These are phyloP conservation scores for Cryphonectria japonica DNA, from an alignment of 2,329 filamentous ascomycete genomes.

Conservation along the genomic window DNA sequence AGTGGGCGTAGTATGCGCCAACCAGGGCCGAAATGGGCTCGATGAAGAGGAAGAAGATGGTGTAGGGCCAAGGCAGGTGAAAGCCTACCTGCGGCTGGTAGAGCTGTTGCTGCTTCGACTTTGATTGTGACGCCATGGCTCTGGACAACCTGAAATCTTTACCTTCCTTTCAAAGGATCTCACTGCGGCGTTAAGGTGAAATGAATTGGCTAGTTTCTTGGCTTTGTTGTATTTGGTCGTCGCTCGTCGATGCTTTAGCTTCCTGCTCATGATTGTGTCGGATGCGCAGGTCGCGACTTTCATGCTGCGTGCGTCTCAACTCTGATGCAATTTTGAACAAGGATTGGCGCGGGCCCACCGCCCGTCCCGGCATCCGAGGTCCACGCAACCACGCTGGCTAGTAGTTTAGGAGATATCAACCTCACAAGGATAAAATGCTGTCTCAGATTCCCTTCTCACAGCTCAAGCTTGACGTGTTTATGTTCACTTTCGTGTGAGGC, in stretches of 20 bases:
- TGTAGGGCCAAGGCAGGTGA: constrained; percentile 64
- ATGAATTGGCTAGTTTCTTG: not conserved
- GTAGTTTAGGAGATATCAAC: not conserved
- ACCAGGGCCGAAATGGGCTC: constrained; percentile 62
- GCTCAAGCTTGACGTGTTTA: not conserved
- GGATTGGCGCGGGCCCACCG: not conserved
- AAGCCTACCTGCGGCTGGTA: constrained; percentile 38
- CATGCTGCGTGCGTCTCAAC: not conserved
- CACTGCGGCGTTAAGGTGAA: not conserved
- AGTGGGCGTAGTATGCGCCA: constrained; percentile 57
- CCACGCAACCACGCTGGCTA: not conserved
- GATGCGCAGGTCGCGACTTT: not conserved
- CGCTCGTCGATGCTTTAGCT: too few species aligned
- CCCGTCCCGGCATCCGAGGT: not conserved
- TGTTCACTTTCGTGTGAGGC: not conserved
- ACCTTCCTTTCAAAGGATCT: not conserved
- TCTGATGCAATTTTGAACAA: not conserved
- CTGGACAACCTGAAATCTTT: too few species aligned
- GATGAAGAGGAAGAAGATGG: constrained; percentile 74
- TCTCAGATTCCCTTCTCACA: too few species aligned
- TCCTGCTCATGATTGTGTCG: too few species aligned
- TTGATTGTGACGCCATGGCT: constrained; percentile 10
- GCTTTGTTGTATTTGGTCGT: not conserved
- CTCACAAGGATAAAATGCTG: not conserved
- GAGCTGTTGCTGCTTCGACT: constrained; percentile 12